Conservation (phyloP, 2,329 filamentous ascomycete species). For the Diaporthe ilicicola region DNA sequence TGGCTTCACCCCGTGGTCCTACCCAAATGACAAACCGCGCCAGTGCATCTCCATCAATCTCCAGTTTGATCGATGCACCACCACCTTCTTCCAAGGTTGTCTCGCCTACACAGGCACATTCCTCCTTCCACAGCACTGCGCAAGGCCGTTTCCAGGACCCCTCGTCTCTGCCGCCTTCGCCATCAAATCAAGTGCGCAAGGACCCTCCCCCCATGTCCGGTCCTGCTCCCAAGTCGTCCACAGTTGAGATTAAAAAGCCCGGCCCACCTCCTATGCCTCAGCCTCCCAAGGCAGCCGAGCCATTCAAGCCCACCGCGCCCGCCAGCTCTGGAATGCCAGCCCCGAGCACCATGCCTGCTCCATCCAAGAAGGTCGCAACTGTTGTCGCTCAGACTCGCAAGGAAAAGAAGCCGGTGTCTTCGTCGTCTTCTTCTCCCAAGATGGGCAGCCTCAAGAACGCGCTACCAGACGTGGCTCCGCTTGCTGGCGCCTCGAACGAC, state of each 20-base stretch:
- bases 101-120: constrained; percentile 49
- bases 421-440: constrained; percentile 57
- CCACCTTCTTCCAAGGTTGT: constrained; percentile 51
- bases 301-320: constrained; percentile 34
- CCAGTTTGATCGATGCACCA: constrained; percentile 81
- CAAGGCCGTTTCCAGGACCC: constrained; percentile 42
- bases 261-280: constrained; percentile 45
- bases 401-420: constrained; percentile 49
- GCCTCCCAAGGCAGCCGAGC: constrained; percentile 33
- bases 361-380: constrained; percentile 55
- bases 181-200: constrained; percentile 40
- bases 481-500: constrained; percentile 48
- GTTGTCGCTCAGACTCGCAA: constrained; percentile 54
- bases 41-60: constrained; percentile 91
- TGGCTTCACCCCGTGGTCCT: constrained; percentile 61
- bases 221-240: constrained; percentile 37
- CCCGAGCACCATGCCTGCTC: constrained; percentile 36
- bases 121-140: constrained; percentile 44
- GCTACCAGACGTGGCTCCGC: constrained; percentile 43
- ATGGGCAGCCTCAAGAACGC: constrained; percentile 59
- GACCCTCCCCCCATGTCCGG: constrained; percentile 37
- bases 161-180: constrained; percentile 43
- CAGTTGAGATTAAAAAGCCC: constrained; percentile 46
- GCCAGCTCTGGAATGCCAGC: constrained; percentile 30
- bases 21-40: constrained; percentile 68